Evolutionary conservation across 2,329 filamentous ascomycete species (phyloP).

Genomic region (Pseudocercospora musae): DNA sequence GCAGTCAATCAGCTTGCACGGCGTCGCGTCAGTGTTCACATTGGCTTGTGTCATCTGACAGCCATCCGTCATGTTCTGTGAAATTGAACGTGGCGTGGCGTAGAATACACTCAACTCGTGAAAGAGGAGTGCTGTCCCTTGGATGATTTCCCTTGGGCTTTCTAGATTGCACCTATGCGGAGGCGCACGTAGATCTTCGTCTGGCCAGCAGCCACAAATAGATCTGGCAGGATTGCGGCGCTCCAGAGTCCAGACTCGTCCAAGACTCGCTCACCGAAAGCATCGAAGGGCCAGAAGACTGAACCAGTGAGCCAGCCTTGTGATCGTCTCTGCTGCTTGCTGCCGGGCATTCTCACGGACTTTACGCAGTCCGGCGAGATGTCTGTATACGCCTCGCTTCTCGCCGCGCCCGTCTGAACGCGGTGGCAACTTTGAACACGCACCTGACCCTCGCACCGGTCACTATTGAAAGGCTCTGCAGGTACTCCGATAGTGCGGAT

Average conservation of each 20-base stretch:
- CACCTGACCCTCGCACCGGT: neutral
- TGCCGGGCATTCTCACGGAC: neutral
- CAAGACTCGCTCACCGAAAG: constrained; percentile 5
- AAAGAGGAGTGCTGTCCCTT: neutral
- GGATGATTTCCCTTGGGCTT: too few relatives aligned
- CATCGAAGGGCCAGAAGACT: neutral
- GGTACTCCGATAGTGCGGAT: neutral
- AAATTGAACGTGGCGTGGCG: neutral
- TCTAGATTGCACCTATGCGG: too few relatives aligned
- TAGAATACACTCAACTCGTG: neutral
- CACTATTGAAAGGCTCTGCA: constrained; percentile 5
- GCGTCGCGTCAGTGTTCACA: too few relatives aligned
- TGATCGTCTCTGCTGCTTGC: neutral
- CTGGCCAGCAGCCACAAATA: neutral
- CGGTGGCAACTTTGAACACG: neutral
- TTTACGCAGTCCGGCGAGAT: neutral
- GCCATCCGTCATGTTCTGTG: neutral
- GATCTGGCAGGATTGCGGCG: constrained; percentile 3
- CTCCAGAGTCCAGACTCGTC: constrained; percentile 1
- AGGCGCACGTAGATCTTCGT: neutral
- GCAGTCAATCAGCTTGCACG: constrained; percentile 1
- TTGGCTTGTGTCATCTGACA: constrained; percentile 5
- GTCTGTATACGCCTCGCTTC: neutral
- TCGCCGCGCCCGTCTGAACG: neutral
- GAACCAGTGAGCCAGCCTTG: neutral